Conservation (phyloP, 768 basidiomycete species). For the Lactarius vividus region DNA sequence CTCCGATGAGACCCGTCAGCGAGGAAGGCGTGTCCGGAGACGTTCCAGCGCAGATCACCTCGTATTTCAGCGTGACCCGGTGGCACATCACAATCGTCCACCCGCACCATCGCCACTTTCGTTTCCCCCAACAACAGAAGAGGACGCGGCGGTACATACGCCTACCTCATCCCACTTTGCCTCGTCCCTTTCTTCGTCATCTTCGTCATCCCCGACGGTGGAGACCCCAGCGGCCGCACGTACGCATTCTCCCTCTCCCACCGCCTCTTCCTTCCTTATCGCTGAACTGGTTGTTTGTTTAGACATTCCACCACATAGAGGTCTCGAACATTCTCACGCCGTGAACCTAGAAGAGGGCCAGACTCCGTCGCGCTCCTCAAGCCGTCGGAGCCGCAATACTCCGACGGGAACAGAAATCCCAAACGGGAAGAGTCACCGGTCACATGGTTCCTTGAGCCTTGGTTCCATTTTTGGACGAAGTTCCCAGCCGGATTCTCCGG, state of each 20-base stretch:
- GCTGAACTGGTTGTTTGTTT: background rate
- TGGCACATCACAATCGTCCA: constrained; percentile 31
- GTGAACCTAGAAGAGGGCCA: background rate
- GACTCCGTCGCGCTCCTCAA: constrained; percentile 9
- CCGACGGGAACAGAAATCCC: background rate
- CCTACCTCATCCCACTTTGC: constrained; percentile 4
- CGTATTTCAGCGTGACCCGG: constrained; percentile 33
- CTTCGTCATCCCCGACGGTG: background rate
- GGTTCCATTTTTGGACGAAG: constrained; percentile 18
- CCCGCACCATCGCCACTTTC: constrained; percentile 37
- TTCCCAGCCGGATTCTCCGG: constrained; percentile 10
- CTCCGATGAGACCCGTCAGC: constrained; percentile 18
- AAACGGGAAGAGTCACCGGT: background rate
- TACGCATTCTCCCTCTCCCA: background rate
- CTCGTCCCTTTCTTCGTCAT: constrained; percentile 5
- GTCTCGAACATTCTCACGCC: background rate
- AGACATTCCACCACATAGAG: background rate
- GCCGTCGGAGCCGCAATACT: background rate
- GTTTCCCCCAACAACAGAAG: constrained; percentile 16
- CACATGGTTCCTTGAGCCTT: constrained; percentile 4
- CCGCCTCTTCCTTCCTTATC: background rate
- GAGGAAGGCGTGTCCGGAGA: constrained; percentile 31
- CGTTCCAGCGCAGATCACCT: constrained; percentile 37
- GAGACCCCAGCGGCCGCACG: background rate
- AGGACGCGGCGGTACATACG: background rate